These are phyloP conservation scores for Zygoascus bituminiphila DNA, from an alignment of 805 yeast species.

Conservation along the genomic window DNA sequence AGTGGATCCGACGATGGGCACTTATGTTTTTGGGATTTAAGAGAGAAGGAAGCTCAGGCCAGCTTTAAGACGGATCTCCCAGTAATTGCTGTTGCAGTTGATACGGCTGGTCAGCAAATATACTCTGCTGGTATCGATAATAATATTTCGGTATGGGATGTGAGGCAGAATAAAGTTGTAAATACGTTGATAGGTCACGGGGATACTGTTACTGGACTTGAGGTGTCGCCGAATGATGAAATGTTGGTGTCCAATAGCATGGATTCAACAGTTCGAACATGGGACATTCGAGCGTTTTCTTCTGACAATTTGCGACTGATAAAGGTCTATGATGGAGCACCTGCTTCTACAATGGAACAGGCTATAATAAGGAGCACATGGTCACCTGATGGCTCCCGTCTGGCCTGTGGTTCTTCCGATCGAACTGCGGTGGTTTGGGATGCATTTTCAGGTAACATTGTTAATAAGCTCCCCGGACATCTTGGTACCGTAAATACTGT, in stretches of 20 bases:
- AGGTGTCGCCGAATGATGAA: slow-evolving; percentile 40
- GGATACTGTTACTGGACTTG: slow-evolving; percentile 48
- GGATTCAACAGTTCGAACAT: slow-evolving; percentile 49
- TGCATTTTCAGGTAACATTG: slow-evolving; percentile 38
- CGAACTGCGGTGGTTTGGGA: slow-evolving; percentile 55
- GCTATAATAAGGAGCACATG: slow-evolving; percentile 43
- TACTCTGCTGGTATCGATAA: slow-evolving; percentile 67
- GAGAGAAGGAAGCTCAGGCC: slow-evolving; percentile 40
- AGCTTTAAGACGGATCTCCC: slow-evolving; percentile 44
- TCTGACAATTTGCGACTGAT: slow-evolving; percentile 32
- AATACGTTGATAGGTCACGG: slow-evolving; percentile 42
- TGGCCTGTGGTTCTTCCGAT: slow-evolving; percentile 57
- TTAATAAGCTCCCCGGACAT: slow-evolving; percentile 51
- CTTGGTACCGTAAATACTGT: slow-evolving; percentile 53
- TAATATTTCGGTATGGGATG: slow-evolving; percentile 49
- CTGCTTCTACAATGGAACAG: slow-evolving; percentile 39
- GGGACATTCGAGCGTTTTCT: slow-evolving; percentile 40
- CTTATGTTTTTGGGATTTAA: slow-evolving; percentile 54
- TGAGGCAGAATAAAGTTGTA: slow-evolving; percentile 33
- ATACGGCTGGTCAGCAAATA: slow-evolving; percentile 34
- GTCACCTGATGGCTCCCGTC: slow-evolving; percentile 31
- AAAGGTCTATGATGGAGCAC: slow-evolving; percentile 48
- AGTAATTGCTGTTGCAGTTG: slow-evolving; percentile 42
- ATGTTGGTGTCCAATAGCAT: slow-evolving; percentile 43
- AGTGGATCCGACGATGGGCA: slow-evolving; percentile 64